Evolutionary conservation across 768 basidiomycete species (phyloP).

Genomic region (Leccinellum luteum): DNA sequence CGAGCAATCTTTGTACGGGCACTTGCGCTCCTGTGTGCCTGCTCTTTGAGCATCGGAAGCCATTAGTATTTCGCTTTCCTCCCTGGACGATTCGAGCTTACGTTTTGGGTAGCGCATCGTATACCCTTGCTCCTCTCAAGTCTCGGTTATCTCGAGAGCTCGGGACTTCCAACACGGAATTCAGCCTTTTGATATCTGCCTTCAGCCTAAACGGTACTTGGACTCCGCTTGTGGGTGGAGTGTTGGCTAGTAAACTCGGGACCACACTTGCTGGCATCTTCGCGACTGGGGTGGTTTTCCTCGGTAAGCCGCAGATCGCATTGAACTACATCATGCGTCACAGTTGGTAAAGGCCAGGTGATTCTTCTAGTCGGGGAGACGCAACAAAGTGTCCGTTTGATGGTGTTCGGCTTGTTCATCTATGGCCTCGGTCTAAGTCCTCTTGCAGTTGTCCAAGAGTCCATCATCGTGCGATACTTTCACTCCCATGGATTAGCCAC

Average conservation of each 20-base stretch:
- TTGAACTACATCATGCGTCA: conserved; percentile 6
- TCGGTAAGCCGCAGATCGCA: conserved; percentile 39
- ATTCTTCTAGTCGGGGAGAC: conserved; percentile 67
- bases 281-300: conserved; percentile 70
- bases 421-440: conserved; percentile 81
- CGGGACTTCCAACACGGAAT: conserved; percentile 74
- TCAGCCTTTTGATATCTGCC: conserved; percentile 73
- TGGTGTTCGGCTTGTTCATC: conserved; percentile 74
- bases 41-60: conserved; percentile 71
- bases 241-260: conserved; percentile 67
- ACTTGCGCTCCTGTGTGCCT: conserved; percentile 67
- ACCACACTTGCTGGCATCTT: conserved; percentile 70
- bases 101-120: conserved; percentile 49
- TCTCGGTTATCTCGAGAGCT: conserved; percentile 64
- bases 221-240: conserved; percentile 77
- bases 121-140: conserved; percentile 79
- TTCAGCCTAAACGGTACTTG: conserved; percentile 72
- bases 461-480: conserved; percentile 82
- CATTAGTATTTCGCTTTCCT: conserved; percentile 55
- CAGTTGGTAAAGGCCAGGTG: conserved; percentile 48
- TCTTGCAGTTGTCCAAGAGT: conserved; percentile 79
- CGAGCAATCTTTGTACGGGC: conserved; percentile 50
- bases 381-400: conserved; percentile 56
- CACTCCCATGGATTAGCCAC: conserved; percentile 70
- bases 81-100: conserved; percentile 1